These are phyloP conservation scores for Lasiodiplodia theobromae DNA, from an alignment of 2,329 filamentous ascomycete genomes.

Conservation along the genomic window DNA sequence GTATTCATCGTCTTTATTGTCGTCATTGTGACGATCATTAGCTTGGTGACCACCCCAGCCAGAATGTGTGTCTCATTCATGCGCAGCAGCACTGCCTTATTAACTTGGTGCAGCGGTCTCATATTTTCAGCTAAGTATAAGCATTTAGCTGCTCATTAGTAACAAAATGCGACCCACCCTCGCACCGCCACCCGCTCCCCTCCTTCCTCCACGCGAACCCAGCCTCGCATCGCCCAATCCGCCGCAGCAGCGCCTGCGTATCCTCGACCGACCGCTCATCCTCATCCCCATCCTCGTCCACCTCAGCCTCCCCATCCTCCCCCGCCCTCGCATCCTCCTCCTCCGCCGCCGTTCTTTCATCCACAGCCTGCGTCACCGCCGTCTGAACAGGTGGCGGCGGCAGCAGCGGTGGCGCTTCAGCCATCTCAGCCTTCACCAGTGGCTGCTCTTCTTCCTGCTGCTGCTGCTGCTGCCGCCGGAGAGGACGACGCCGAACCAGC, in stretches of 20 bases:
- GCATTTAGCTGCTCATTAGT: conserved; percentile 41
- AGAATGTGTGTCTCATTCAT: too few relatives aligned
- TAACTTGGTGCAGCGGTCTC: too few relatives aligned
- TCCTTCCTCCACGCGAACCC: conserved; percentile 70
- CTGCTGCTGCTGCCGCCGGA: background rate
- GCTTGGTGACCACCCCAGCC: too few relatives aligned
- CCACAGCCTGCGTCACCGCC: conserved; percentile 18
- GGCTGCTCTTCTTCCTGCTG: background rate
- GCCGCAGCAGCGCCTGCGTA: background rate
- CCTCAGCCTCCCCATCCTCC: too few relatives aligned
- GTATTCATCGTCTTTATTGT: too few relatives aligned
- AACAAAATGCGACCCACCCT: conserved; percentile 66
- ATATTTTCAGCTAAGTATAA: background rate
- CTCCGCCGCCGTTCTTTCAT: conserved; percentile 46
- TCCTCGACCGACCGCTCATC: background rate
- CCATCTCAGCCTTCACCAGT: conserved; percentile 29
- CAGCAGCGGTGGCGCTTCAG: conserved; percentile 2
- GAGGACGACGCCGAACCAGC: too few relatives aligned
- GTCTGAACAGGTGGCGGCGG: background rate
- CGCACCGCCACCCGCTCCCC: conserved; percentile 65
- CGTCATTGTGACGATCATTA: too few relatives aligned
- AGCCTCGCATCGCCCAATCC: conserved; percentile 51
- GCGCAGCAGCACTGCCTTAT: too few relatives aligned
- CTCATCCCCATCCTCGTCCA: conserved; percentile 15
- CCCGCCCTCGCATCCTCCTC: conserved; percentile 58